A percentile compares a stretch with the other conserved stretches of the same genome.
These are phyloP conservation scores for Esteya vermicola DNA, from an alignment of 2,329 filamentous ascomycete genomes.

Conservation along the genomic window DNA sequence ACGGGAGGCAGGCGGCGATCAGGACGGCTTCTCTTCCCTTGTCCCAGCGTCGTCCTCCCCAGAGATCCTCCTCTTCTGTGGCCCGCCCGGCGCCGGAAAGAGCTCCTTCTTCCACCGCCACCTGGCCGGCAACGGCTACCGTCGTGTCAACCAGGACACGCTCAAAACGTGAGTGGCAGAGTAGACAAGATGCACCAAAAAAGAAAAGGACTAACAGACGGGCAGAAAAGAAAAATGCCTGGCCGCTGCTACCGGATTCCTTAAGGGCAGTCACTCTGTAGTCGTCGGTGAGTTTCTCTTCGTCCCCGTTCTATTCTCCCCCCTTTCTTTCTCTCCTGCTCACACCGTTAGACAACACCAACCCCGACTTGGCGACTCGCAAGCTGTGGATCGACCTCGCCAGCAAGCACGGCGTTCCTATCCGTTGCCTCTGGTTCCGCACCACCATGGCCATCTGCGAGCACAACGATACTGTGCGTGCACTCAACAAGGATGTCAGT, in stretches of 20 bases:
- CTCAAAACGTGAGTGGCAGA: conserved; percentile 45
- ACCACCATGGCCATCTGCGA: conserved; percentile 55
- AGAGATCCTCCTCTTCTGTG: conserved; percentile 76
- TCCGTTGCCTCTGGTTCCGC: conserved; percentile 78
- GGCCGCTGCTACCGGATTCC: conserved; percentile 52
- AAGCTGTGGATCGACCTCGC: conserved; percentile 68
- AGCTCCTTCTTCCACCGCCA: conserved; percentile 77
- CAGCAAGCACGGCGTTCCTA: conserved; percentile 52
- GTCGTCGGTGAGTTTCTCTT: conserved; percentile 46
- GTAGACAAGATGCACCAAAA: neutral
- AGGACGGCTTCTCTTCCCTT: neutral
- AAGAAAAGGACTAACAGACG: neutral
- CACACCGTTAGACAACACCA: conserved; percentile 68
- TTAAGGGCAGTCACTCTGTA: conserved; percentile 54
- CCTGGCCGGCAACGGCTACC: conserved; percentile 65
- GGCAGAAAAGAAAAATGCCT: conserved; percentile 47
- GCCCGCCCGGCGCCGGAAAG: conserved; percentile 81
- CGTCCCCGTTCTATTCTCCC: conserved; percentile 3
- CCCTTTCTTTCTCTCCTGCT: neutral
- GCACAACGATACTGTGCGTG: conserved; percentile 78
- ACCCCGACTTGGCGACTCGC: conserved; percentile 65
- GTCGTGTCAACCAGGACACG: conserved; percentile 78
- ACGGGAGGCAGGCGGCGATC: neutral
- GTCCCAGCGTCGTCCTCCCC: conserved; percentile 29
- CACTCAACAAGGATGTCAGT: conserved; percentile 38